Evolutionary conservation across 108 stramenopile genomes (phyloP).

Genomic region (Cyclostephanos invisitatus): DNA sequence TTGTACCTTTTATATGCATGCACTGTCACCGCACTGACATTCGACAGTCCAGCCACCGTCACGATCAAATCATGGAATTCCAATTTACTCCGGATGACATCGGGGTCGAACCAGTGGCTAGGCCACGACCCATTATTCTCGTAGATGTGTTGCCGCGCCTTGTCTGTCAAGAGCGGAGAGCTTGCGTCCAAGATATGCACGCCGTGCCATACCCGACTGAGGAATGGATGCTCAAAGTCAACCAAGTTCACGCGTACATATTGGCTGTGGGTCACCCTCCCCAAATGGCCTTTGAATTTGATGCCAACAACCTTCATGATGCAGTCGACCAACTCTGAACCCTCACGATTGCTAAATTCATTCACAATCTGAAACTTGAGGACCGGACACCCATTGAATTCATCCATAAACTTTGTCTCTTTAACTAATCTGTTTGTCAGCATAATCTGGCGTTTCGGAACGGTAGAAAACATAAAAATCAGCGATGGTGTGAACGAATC

Average conservation of each 20-base stretch:
- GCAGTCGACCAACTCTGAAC: slow-evolving; percentile 83
- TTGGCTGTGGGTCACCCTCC: slow-evolving; percentile 34
- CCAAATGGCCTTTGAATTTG: slow-evolving; percentile 35
- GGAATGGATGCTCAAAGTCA: slow-evolving; percentile 49
- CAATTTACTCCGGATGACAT: slow-evolving; percentile 28
- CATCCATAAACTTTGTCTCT: slow-evolving; percentile 13
- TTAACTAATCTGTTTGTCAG: not conserved
- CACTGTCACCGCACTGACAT: slow-evolving; percentile 34
- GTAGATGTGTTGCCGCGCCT: slow-evolving; percentile 21
- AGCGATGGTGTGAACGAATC: no score
- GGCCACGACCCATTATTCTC: slow-evolving; percentile 42
- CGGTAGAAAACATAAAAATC: no score
- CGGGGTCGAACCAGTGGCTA: slow-evolving; percentile 26
- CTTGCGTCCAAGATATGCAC: slow-evolving; percentile 32
- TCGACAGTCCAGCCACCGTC: slow-evolving; percentile 34
- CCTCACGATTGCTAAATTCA: slow-evolving; percentile 49
- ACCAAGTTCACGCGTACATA: slow-evolving; percentile 46
- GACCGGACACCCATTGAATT: slow-evolving; percentile 58
- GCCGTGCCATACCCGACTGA: slow-evolving; percentile 43
- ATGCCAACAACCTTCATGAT: slow-evolving; percentile 69
- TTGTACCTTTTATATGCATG: slow-evolving; percentile 39
- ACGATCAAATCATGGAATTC: slow-evolving; percentile 37
- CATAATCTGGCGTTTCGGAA: no score
- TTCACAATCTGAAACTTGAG: slow-evolving; percentile 82
- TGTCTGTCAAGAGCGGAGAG: slow-evolving; percentile 39